A percentile compares a stretch with the other conserved stretches of the same genome.
These are phyloP conservation scores for Tulasnella sp. DNA, from an alignment of 768 basidiomycete species.

Conservation along the genomic window DNA sequence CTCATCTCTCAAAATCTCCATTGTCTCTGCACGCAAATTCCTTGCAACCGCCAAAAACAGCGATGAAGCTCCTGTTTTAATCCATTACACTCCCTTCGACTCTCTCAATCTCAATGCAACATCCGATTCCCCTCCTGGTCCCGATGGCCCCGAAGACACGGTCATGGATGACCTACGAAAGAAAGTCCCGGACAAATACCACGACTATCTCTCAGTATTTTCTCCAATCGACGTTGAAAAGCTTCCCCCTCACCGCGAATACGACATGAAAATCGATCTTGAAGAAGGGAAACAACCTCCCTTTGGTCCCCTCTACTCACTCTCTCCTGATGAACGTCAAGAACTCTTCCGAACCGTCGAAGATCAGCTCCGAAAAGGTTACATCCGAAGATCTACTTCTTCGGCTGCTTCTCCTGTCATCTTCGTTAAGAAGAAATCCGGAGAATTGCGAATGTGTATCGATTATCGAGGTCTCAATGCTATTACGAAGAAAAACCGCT, in stretches of 20 bases:
- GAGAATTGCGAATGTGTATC: slow-evolving; percentile 19
- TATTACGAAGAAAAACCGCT: slow-evolving; percentile 18
- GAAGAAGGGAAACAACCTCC: slow-evolving; percentile 17
- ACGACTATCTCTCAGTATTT: slow-evolving; percentile 17
- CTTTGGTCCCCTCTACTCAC: slow-evolving; percentile 19
- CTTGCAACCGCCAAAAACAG: background rate
- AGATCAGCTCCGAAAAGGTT: slow-evolving; percentile 20
- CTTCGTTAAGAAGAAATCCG: slow-evolving; percentile 22
- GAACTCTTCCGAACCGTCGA: slow-evolving; percentile 17
- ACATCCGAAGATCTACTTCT: slow-evolving; percentile 16
- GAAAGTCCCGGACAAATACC: slow-evolving; percentile 15
- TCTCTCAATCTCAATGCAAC: background rate
- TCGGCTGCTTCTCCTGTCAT: slow-evolving; percentile 20
- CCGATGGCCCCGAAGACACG: background rate
- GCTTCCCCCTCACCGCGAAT: slow-evolving; percentile 17
- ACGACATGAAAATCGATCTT: slow-evolving; percentile 20
- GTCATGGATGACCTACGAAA: background rate
- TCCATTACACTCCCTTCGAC: background rate
- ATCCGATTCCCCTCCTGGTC: background rate
- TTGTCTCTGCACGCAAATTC: background rate
- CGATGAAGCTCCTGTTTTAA: background rate
- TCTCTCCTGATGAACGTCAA: slow-evolving; percentile 19
- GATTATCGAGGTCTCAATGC: slow-evolving; percentile 43
- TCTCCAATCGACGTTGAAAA: slow-evolving; percentile 11
- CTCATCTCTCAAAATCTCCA: background rate